Conservation (phyloP, 208 protist species). For the Paratrypanosoma confusum region DNA sequence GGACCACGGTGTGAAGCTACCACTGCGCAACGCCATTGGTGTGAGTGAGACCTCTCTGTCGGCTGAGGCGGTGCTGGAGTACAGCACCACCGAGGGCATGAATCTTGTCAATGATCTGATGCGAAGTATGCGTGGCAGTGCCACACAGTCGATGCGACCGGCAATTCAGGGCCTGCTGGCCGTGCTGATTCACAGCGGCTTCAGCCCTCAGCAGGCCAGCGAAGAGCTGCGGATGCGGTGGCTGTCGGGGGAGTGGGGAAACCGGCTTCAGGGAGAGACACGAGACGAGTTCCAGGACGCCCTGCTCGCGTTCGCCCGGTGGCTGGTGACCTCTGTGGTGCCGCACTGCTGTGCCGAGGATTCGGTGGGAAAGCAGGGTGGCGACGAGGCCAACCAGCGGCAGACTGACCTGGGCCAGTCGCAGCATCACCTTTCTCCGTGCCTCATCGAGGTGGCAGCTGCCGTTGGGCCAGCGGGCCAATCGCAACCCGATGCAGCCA, state of each 20-base stretch:
- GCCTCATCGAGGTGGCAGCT: too few species aligned
- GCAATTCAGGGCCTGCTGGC: constrained; percentile 71
- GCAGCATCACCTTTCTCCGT: too few species aligned
- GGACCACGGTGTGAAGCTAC: constrained; percentile 34
- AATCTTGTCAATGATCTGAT: constrained; percentile 54
- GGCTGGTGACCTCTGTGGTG: constrained; percentile 51
- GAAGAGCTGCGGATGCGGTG: constrained; percentile 78
- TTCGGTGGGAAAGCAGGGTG: too few species aligned
- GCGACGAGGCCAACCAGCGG: too few species aligned
- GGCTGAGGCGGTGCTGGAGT: constrained; percentile 43
- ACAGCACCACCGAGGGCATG: constrained; percentile 40
- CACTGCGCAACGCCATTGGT: too few species aligned
- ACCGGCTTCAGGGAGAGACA: constrained; percentile 48
- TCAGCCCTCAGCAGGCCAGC: constrained; percentile 42
- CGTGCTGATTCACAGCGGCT: constrained; percentile 68
- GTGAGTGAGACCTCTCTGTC: constrained; percentile 15
- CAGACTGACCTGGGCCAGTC: too few species aligned
- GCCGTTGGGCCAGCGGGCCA: too few species aligned
- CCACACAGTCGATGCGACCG: constrained; percentile 68
- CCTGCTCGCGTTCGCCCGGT: constrained; percentile 49
- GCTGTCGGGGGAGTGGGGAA: constrained; percentile 84
- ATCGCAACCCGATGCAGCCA: too few species aligned
- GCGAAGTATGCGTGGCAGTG: constrained; percentile 52
- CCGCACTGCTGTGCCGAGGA: too few species aligned
- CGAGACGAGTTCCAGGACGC: constrained; percentile 42